These are phyloP conservation scores for Boletus rubroflammeus DNA, from an alignment of 768 basidiomycete species.

Conservation along the genomic window DNA sequence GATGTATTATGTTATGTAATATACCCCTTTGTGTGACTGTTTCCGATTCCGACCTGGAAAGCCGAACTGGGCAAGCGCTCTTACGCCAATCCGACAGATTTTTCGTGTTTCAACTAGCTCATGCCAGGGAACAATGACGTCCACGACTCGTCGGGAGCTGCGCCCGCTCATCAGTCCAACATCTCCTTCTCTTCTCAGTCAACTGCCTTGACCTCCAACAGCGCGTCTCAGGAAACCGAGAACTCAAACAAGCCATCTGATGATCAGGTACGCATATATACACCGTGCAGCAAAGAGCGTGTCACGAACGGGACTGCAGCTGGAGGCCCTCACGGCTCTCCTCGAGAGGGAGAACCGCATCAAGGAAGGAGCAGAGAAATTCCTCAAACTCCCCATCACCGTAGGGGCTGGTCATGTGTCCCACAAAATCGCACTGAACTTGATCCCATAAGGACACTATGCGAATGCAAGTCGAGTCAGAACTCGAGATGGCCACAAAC, in stretches of 20 bases:
- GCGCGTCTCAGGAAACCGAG: slow-evolving; percentile 25
- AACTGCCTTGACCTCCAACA: slow-evolving; percentile 23
- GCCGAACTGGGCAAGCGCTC: not conserved
- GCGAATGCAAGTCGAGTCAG: slow-evolving; percentile 67
- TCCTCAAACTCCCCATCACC: slow-evolving; percentile 64
- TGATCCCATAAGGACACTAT: slow-evolving; percentile 49
- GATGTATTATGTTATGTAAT: not conserved
- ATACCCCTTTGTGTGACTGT: not conserved
- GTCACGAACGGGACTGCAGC: slow-evolving; percentile 36
- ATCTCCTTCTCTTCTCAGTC: slow-evolving; percentile 31
- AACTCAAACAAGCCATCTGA: slow-evolving; percentile 18
- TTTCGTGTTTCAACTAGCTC: not conserved
- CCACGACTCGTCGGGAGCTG: slow-evolving; percentile 22
- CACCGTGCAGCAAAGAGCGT: not conserved
- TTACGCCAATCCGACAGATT: too few species aligned
- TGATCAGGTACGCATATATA: slow-evolving; percentile 28
- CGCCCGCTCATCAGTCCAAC: slow-evolving; percentile 23
- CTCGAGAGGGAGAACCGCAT: slow-evolving; percentile 77
- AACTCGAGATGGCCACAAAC: slow-evolving; percentile 69
- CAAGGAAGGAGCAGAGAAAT: slow-evolving; percentile 88
- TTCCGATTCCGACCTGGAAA: not conserved
- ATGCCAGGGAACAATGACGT: slow-evolving; percentile 31
- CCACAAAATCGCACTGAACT: slow-evolving; percentile 8
- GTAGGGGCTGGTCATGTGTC: slow-evolving; percentile 31
- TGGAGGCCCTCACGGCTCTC: slow-evolving; percentile 63